Conservation (phyloP, 805 yeast genomes). For the Barnettozyma sucrosica region DNA sequence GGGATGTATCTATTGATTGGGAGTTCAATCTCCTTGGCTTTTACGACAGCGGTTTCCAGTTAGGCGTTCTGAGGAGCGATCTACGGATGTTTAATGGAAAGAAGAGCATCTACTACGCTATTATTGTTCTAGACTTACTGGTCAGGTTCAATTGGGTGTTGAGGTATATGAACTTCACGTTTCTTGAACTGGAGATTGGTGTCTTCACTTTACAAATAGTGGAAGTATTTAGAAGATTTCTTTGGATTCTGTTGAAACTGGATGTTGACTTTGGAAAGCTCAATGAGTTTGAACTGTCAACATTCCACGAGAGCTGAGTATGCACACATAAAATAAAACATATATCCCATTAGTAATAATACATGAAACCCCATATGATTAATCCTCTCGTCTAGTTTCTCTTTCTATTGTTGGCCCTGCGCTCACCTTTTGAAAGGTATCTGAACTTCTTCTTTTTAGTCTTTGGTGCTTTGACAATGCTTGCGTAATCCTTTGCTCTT, state of each 20-base stretch:
- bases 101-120: conserved; percentile 42
- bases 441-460: conserved; percentile 72
- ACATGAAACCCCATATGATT: neutral
- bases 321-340: neutral
- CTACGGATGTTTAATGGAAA: conserved; percentile 2
- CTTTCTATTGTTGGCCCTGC: conserved; percentile 54
- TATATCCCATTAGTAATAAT: neutral
- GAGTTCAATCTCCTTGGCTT: conserved; percentile 47
- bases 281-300: conserved; percentile 5
- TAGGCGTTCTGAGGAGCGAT: conserved; percentile 23
- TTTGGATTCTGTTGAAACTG: conserved; percentile 82
- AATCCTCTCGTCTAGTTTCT: neutral
- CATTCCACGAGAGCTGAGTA: conserved; percentile 7
- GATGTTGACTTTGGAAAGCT: conserved; percentile 52
- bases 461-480: conserved; percentile 30
- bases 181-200: conserved; percentile 47
- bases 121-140: conserved; percentile 53
- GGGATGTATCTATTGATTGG: conserved; percentile 96
- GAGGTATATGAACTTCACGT: conserved; percentile 29
- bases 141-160: conserved; percentile 76
- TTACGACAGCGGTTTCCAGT: conserved; percentile 4
- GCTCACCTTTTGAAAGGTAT: conserved; percentile 75
- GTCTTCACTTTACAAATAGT: conserved; percentile 61
- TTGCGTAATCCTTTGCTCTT: conserved; percentile 81
- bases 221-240: conserved; percentile 78